A percentile compares a stretch with the other conserved stretches of the same genome.
These are phyloP conservation scores for Aspergillus sp. DNA, from an alignment of 2,329 filamentous ascomycete species.

Conservation along the genomic window DNA sequence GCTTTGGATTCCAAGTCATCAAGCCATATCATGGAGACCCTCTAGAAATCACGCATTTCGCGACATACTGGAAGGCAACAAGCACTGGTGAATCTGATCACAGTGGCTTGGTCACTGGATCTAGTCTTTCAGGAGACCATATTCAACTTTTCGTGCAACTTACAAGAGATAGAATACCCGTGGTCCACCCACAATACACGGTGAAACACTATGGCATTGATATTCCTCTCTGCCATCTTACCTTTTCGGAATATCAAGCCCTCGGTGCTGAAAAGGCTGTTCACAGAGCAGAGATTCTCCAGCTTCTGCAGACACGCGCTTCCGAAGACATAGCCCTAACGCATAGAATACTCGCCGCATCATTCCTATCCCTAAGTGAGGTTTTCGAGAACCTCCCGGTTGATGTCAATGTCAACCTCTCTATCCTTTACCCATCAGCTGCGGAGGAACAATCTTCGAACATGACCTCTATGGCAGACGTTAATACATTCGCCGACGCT, in stretches of 20 bases:
- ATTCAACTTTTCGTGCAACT: conserved; percentile 88
- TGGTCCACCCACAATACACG: conserved; percentile 84
- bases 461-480: conserved; percentile 73
- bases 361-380: conserved; percentile 76
- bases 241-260: conserved; percentile 58
- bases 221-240: conserved; percentile 77
- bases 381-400: conserved; percentile 73
- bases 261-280: conserved; percentile 41
- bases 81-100: conserved; percentile 85
- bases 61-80: conserved; percentile 98
- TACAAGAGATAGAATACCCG: conserved; percentile 81
- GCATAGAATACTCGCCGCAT: conserved; percentile 70
- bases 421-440: conserved; percentile 79
- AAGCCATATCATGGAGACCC: conserved; percentile 92
- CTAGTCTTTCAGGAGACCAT: conserved; percentile 94
- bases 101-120: conserved; percentile 87
- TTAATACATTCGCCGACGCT: conserved; percentile 82
- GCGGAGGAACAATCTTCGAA: conserved; percentile 69
- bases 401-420: conserved; percentile 85
- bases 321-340: conserved; percentile 58
- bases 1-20: conserved; percentile 92
- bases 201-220: conserved; percentile 74
- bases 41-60: conserved; percentile 95
- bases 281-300: conserved; percentile 26
- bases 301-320: conserved; percentile 32